phyloP scores from a whole-genome alignment of 2,329 filamentous ascomycete species.

The Aspergillus viridinutans region DNA sequence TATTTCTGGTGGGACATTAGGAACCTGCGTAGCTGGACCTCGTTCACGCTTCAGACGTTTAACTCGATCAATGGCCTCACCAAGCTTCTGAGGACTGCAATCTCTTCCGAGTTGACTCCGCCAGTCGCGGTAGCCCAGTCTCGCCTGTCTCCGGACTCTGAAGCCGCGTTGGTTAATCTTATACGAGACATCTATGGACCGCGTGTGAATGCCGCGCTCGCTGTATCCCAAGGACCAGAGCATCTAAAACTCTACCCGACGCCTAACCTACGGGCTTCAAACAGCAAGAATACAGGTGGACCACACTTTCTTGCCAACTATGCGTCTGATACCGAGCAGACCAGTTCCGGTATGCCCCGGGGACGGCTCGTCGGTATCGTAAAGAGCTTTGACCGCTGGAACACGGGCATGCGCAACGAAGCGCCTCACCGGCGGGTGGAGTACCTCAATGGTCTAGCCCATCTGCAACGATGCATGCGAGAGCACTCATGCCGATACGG shows the following conservation, averaged over 20 bases:
- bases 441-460: constrained; percentile 80
- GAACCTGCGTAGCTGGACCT: constrained; percentile 76
- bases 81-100: constrained; percentile 65
- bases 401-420: constrained; percentile 87
- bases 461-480: constrained; percentile 87
- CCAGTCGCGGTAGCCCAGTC: constrained; percentile 33
- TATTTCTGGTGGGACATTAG: constrained; percentile 97
- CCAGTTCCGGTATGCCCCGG: constrained; percentile 48
- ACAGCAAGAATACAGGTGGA: constrained; percentile 40
- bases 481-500: constrained; percentile 90
- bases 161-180: constrained; percentile 69
- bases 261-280: constrained; percentile 33
- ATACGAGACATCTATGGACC: constrained; percentile 75
- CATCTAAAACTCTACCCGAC: constrained; percentile 47
- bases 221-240: constrained; percentile 66
- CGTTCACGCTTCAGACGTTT: constrained; percentile 71
- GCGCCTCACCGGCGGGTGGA: constrained; percentile 79
- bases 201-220: constrained; percentile 80
- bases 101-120: constrained; percentile 45
- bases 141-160: constrained; percentile 70
- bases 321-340: constrained; percentile 47
- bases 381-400: constrained; percentile 90
- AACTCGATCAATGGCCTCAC: constrained; percentile 68
- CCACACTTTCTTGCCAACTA: constrained; percentile 54
- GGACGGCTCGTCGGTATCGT: constrained; percentile 76